Percentiles rank a stretch among this genome's conserved stretches.
Evolutionary conservation across 176 grass and related monocot species (phyloP).

Genomic region (Poa annua): DNA sequence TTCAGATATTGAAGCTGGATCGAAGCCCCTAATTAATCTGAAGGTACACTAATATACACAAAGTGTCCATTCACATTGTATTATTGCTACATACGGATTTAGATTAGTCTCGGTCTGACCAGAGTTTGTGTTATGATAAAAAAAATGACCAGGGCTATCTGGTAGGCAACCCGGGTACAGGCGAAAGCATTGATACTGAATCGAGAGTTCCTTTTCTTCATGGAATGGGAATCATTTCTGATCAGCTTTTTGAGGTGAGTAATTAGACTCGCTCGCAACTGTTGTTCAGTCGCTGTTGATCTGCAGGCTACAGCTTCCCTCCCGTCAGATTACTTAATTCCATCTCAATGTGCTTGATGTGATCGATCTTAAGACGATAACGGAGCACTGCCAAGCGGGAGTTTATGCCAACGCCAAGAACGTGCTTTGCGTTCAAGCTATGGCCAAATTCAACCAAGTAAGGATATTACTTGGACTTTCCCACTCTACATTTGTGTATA

Average conservation of each 20-base stretch:
- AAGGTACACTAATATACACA: background rate
- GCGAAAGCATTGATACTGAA: conserved; percentile 7
- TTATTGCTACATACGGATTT: background rate
- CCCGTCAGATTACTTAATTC: background rate
- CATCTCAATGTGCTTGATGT: background rate
- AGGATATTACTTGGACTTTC: background rate
- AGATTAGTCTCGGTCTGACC: background rate
- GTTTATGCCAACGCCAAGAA: conserved; percentile 36
- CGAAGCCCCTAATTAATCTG: background rate
- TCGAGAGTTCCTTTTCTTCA: conserved; percentile 52
- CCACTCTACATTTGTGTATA: background rate
- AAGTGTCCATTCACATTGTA: background rate
- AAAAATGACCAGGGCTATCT: conserved; percentile 50
- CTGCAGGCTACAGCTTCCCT: background rate
- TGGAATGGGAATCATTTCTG: conserved; percentile 60
- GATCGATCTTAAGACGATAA: conserved; percentile 1
- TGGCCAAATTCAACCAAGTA: conserved; percentile 39
- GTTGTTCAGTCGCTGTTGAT: background rate
- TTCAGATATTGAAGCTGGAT: conserved; percentile 23
- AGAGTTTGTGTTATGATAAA: background rate
- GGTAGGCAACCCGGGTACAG: conserved; percentile 46
- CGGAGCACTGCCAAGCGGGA: conserved; percentile 45
- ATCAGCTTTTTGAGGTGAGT: conserved; percentile 59
- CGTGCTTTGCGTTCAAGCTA: conserved; percentile 36
- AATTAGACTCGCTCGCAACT: background rate